Conservation (phyloP, 2,329 filamentous ascomycete genomes). For the Claviceps cyperi region DNA sequence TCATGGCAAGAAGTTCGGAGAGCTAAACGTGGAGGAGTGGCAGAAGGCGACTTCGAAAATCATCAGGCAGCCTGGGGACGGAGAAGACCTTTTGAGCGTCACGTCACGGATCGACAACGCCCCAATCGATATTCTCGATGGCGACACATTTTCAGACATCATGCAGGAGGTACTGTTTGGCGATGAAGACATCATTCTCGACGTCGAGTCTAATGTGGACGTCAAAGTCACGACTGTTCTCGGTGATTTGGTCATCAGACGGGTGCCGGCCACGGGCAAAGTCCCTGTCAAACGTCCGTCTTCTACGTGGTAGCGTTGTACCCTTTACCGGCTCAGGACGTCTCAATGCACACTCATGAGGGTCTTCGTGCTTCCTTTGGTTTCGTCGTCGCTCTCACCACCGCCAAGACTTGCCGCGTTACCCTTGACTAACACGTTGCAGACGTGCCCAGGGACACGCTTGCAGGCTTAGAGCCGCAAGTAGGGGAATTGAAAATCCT, state of each 20-base stretch:
- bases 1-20: conserved; percentile 61
- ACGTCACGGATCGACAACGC: conserved; percentile 63
- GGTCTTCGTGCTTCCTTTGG: conserved; percentile 7
- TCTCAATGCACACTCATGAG: conserved; percentile 9
- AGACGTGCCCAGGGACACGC: conserved; percentile 44
- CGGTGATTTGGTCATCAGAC: conserved; percentile 65
- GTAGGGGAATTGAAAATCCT: conserved; percentile 58
- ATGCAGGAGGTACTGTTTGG: conserved; percentile 72
- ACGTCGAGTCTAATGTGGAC: conserved; percentile 68
- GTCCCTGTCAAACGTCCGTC: conserved; percentile 91
- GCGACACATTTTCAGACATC: conserved; percentile 64
- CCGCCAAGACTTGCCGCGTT: conserved; percentile 2
- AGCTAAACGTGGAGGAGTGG: conserved; percentile 69
- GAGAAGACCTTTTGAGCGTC: conserved; percentile 53
- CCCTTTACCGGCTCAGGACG: conserved; percentile 9
- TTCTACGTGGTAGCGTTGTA: conserved; percentile 16
- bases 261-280: conserved; percentile 71
- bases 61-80: conserved; percentile 39
- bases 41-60: conserved; percentile 71
- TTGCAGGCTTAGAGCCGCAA: conserved; percentile 40
- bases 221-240: conserved; percentile 70
- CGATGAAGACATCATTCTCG: conserved; percentile 51
- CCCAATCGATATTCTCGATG: conserved; percentile 69
- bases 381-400: conserved; percentile 7
- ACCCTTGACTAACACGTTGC: conserved; percentile 20